Conservation (phyloP, 2,329 filamentous ascomycete species). For the Aspergillus carbonarius region DNA sequence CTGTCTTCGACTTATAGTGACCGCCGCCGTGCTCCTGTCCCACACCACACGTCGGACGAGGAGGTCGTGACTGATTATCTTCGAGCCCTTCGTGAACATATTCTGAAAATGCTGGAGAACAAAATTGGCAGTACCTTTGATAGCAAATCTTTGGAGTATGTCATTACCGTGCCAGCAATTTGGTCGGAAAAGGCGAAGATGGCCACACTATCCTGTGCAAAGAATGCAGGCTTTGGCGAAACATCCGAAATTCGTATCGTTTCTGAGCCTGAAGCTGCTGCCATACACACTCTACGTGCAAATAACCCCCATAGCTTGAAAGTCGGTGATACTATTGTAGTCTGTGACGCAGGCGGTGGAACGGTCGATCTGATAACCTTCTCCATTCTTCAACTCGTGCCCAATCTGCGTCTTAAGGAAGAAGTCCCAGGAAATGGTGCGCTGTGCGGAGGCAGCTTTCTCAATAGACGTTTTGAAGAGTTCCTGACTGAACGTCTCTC, state of each 20-base stretch:
- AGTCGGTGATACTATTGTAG: constrained; percentile 24
- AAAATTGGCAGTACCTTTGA: too few species aligned
- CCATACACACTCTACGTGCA: constrained; percentile 16
- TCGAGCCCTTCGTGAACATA: constrained; percentile 12
- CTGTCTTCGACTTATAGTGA: constrained; percentile 12
- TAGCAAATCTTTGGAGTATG: constrained; percentile 18
- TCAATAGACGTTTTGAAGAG: constrained; percentile 29
- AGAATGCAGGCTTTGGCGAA: constrained; percentile 14
- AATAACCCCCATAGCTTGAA: constrained; percentile 11
- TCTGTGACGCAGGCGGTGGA: constrained; percentile 31
- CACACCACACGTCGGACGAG: constrained; percentile 10
- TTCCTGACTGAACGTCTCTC: constrained; percentile 20
- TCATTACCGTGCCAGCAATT: constrained; percentile 32
- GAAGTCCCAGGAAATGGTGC: constrained; percentile 23
- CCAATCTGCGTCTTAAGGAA: constrained; percentile 25
- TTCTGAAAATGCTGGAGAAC: too few species aligned
- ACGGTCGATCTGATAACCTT: constrained; percentile 35
- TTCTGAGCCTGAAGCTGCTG: constrained; percentile 26
- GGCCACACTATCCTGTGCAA: constrained; percentile 13
- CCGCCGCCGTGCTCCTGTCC: constrained; percentile 6
- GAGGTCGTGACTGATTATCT: constrained; percentile 19
- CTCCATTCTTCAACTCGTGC: constrained; percentile 22
- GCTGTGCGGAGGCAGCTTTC: constrained; percentile 29
- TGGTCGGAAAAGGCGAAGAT: constrained; percentile 29
- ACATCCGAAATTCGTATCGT: constrained; percentile 17